Conservation (phyloP, 805 yeast genomes). For the Hanseniaspora mollemarum region DNA sequence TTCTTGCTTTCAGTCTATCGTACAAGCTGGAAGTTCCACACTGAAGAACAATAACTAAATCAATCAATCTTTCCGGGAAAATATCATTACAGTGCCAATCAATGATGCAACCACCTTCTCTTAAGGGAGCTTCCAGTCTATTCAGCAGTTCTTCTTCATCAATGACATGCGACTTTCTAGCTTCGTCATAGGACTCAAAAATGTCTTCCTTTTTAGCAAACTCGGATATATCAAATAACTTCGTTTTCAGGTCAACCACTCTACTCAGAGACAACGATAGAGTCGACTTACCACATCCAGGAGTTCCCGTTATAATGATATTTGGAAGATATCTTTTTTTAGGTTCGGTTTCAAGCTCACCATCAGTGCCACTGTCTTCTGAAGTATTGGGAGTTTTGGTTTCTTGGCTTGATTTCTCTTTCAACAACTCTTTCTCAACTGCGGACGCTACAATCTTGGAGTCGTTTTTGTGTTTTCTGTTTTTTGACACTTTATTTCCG, state of each 20-base stretch:
- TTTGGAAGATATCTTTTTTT: constrained; percentile 41
- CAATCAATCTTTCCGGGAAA: constrained; percentile 86
- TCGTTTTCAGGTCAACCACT: constrained; percentile 54
- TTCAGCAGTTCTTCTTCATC: constrained; percentile 87
- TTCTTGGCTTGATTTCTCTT: not conserved
- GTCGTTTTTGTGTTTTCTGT: not conserved
- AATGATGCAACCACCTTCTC: constrained; percentile 74
- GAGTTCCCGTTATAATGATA: constrained; percentile 88
- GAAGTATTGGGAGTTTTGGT: not conserved
- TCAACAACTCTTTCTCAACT: constrained; percentile 4
- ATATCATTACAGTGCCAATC: constrained; percentile 98
- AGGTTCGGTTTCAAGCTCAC: not conserved
- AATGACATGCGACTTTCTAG: constrained; percentile 72
- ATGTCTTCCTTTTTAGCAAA: constrained; percentile 68
- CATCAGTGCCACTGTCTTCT: not conserved
- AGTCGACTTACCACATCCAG: constrained; percentile 40
- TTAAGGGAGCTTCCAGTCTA: constrained; percentile 61
- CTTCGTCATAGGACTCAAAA: constrained; percentile 76
- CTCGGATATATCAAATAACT: constrained; percentile 59
- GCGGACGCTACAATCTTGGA: not conserved
- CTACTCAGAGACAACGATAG: constrained; percentile 26
- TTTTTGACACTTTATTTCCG: not conserved
- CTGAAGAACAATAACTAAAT: constrained; percentile 77
- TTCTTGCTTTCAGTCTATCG: constrained; percentile 66
- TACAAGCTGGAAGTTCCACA: constrained; percentile 61